Evolutionary conservation across 2,329 filamentous ascomycete genomes (phyloP).

Genomic region (Cordyceps pruinosa): DNA sequence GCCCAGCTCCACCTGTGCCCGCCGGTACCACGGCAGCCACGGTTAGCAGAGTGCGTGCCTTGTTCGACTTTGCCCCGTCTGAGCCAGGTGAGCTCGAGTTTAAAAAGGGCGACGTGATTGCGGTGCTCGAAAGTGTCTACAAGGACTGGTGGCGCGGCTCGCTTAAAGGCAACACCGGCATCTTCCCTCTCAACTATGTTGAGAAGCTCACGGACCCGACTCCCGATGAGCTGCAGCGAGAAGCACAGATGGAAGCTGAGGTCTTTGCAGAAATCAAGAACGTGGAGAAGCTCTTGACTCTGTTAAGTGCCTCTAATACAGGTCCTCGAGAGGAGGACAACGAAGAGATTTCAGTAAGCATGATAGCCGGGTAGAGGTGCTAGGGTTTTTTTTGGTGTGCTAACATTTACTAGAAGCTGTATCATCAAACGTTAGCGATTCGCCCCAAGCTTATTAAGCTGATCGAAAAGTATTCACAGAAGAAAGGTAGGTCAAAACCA

Average conservation of each 20-base stretch:
- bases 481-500: constrained; percentile 64
- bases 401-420: constrained; percentile 54
- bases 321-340: constrained; percentile 82
- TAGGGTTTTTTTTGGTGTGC: constrained; percentile 8
- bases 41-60: constrained; percentile 84
- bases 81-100: constrained; percentile 94
- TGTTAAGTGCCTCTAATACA: constrained; percentile 81
- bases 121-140: constrained; percentile 93
- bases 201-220: constrained; percentile 96
- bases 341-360: constrained; percentile 78
- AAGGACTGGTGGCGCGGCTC: constrained; percentile 99
- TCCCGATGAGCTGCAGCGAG: constrained; percentile 84
- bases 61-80: constrained; percentile 92
- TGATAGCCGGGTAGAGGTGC: background rate
- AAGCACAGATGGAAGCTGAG: constrained; percentile 87
- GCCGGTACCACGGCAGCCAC: constrained; percentile 92
- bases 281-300: constrained; percentile 66
- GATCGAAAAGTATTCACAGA: constrained; percentile 98
- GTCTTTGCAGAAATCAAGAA: constrained; percentile 60
- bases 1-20: constrained; percentile 52
- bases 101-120: constrained; percentile 93
- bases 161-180: constrained; percentile 87
- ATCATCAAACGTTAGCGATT: constrained; percentile 90
- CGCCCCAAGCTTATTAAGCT: constrained; percentile 94
- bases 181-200: constrained; percentile 97